Percentiles rank a stretch among this genome's conserved stretches.
These are phyloP conservation scores for Persicaria tinctoria DNA, from an alignment of 148 eudicot species.

Conservation along the genomic window DNA sequence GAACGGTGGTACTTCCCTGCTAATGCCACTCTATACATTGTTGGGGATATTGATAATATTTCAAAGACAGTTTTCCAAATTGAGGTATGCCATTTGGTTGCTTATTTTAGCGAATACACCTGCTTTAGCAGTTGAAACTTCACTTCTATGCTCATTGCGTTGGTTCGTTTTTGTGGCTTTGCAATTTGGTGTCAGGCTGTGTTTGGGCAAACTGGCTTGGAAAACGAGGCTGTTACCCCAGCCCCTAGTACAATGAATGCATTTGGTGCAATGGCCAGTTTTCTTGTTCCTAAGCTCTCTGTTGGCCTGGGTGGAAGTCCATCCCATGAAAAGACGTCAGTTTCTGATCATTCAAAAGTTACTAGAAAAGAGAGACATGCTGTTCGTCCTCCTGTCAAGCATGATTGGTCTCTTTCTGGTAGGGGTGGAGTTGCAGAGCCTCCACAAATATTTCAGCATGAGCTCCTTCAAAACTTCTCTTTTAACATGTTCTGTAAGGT, in stretches of 20 bases:
- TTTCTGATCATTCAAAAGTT: constrained; percentile 53
- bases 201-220: constrained; percentile 63
- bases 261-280: constrained; percentile 97
- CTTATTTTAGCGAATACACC: neutral
- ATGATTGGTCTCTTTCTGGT: constrained; percentile 86
- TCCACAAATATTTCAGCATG: constrained; percentile 99
- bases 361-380: constrained; percentile 83
- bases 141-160: neutral
- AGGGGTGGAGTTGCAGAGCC: constrained; percentile 36
- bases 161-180: constrained; percentile 10
- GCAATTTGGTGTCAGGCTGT: constrained; percentile 47
- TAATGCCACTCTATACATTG: constrained; percentile 90
- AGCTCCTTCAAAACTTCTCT: constrained; percentile 88
- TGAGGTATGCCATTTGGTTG: constrained; percentile 49
- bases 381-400: constrained; percentile 88
- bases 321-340: constrained; percentile 53
- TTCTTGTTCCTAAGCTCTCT: constrained; percentile 88
- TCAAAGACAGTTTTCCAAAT: constrained; percentile 73
- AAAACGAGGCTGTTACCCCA: constrained; percentile 50
- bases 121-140: neutral
- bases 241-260: constrained; percentile 55
- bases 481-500: constrained; percentile 99
- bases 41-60: constrained; percentile 87
- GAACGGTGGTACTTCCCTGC: constrained; percentile 99
- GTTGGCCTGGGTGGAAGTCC: constrained; percentile 61